Evolutionary conservation across 139 green algal genomes (phyloP), one percentile per base, ranked within the genome.

Genomic region (Chlorella sp.): DNA sequence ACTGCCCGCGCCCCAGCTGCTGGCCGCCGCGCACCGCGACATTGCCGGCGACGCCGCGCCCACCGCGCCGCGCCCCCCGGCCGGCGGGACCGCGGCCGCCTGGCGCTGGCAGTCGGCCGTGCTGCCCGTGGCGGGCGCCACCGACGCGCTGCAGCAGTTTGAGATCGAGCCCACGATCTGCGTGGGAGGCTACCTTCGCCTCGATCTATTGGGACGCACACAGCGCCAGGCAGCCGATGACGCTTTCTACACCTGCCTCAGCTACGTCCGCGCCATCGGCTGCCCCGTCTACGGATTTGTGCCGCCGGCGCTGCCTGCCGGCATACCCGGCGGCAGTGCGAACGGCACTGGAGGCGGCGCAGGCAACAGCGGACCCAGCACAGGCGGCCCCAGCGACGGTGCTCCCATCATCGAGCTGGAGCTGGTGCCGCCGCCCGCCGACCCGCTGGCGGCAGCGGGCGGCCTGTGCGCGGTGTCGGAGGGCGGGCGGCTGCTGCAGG

Each of bases 161-260:
- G 33, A 21, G 11, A 67, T 83, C 17, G 63, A 65, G 19, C 63
- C 72, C 46, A 80, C 36, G 9, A 72, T 80, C 2, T 83, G 78
- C 25, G 56, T 76, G 5, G 78, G 78, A 14, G 78, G 78, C 56
- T 70, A 55, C 43, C 45, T 80, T 33, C 67, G 63, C 23, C 56
- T 83, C 17, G 73, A 87, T 62, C 55, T 87, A 23, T 48, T 84
- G 33, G 82, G 82, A 19, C 51, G 45, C n/a, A 48, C 35, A 27
- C 74, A 82, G 67, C 80, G 61, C 35, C 82, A 87, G 62, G 56
- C 60, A 1, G 43, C 27, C 2, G 82, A 87, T 31, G 43, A 86
- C 3, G 33, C 21, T 1, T 87, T 50, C 33, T 87, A 87, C 55
- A 64, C 77, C 42, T 86, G 80, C 63, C 29, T 86, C 9, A 42